Conservation (phyloP, 73 alveolate genomes). For the Tetrahymena elliotti region DNA sequence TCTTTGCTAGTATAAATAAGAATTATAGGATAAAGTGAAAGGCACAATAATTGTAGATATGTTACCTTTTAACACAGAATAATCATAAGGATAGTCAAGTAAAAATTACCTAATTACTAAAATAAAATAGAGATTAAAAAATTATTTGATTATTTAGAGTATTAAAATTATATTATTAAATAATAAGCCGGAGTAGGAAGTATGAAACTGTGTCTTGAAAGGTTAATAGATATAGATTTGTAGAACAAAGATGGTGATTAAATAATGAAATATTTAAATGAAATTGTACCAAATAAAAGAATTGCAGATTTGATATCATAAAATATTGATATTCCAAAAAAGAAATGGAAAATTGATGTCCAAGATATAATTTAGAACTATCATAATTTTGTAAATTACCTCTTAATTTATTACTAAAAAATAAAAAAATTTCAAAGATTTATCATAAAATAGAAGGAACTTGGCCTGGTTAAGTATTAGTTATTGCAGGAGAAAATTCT, state of each 20-base stretch:
- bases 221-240: not conserved
- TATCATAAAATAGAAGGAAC: not conserved
- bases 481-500: not conserved
- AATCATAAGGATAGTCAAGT: not conserved
- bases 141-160: not conserved
- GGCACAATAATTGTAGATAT: not conserved
- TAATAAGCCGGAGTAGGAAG: not conserved
- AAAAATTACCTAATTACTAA: not conserved
- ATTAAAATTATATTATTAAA: not conserved
- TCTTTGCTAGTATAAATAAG: not conserved
- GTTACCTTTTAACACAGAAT: not conserved
- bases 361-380: not conserved
- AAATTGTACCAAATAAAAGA: not conserved
- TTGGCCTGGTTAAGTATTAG: not conserved
- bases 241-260: not conserved
- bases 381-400: not conserved
- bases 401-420: not conserved
- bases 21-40: not conserved
- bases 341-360: not conserved
- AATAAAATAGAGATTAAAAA: not conserved
- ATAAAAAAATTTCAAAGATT: not conserved
- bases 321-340: not conserved
- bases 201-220: not conserved
- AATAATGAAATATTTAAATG: not conserved
- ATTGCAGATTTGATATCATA: not conserved